These are phyloP conservation scores for Boletus smithii DNA, from an alignment of 1,284 basidiomycete species.

Conservation along the genomic window DNA sequence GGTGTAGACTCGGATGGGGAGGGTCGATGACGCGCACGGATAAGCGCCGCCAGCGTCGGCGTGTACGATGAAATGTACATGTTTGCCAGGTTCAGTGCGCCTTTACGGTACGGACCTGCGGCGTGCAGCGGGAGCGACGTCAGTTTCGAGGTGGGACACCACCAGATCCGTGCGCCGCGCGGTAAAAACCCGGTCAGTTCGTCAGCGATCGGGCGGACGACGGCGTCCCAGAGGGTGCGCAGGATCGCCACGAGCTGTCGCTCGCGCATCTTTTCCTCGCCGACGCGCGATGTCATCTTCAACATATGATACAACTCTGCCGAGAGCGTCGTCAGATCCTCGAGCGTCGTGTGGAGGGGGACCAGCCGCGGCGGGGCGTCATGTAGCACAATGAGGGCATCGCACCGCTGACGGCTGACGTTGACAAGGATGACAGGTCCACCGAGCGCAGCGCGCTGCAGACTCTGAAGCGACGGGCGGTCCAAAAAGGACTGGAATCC, in stretches of 20 bases:
- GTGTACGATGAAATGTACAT: conserved; percentile 40
- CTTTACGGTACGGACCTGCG: conserved; percentile 31
- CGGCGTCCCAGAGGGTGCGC: conserved; percentile 32
- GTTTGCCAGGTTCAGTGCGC: conserved; percentile 25
- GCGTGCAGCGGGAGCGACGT: conserved; percentile 41
- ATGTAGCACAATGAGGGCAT: conserved; percentile 30
- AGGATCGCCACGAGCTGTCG: conserved; percentile 20
- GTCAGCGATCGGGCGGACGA: conserved; percentile 32
- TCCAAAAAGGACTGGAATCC: conserved; percentile 31
- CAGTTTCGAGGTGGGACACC: conserved; percentile 41
- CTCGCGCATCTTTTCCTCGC: conserved; percentile 27
- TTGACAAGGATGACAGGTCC: conserved; percentile 42
- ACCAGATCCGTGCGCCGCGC: conserved; percentile 40
- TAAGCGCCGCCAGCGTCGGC: conserved; percentile 35
- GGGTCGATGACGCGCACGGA: conserved; percentile 20
- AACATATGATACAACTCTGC: conserved; percentile 13
- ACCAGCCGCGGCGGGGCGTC: conserved; percentile 21
- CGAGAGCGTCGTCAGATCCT: conserved; percentile 15
- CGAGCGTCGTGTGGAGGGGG: conserved; percentile 20
- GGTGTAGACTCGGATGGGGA: neutral
- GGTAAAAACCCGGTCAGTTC: conserved; percentile 22
- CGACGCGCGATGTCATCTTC: conserved; percentile 10
- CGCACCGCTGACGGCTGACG: conserved; percentile 24
- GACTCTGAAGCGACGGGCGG: conserved; percentile 20
- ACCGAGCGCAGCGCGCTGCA: conserved; percentile 29